Conservation (phyloP, 306 rosid species). For the Dalbergia cultrata region DNA sequence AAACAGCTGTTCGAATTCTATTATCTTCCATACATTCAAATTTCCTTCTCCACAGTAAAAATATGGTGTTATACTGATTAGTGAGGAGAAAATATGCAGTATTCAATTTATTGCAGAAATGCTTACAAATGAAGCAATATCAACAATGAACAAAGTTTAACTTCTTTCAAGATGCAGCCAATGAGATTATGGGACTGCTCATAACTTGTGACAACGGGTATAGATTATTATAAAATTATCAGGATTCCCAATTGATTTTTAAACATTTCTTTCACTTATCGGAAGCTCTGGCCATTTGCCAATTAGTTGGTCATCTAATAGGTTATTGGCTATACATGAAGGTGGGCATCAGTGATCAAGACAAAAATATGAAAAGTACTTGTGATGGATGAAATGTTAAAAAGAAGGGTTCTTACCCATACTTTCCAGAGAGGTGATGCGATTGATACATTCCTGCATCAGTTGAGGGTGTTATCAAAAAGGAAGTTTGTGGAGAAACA, state of each 20-base stretch:
- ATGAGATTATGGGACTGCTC: not conserved
- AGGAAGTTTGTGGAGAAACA: not conserved
- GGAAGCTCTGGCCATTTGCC: conserved; percentile 19
- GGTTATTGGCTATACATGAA: conserved; percentile 18
- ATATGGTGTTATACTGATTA: not conserved
- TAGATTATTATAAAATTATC: not conserved
- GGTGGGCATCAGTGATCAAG: not conserved
- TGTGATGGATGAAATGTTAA: conserved; percentile 14
- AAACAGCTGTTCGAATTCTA: conserved; percentile 9
- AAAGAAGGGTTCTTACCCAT: conserved; percentile 65
- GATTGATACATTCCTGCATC: conserved; percentile 94
- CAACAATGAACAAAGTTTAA: not conserved
- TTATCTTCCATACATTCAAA: not conserved
- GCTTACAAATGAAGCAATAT: not conserved
- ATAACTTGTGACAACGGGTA: not conserved
- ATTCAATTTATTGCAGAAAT: conserved; percentile 11
- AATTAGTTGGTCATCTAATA: conserved; percentile 30
- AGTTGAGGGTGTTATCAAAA: conserved; percentile 38
- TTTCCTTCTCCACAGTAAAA: conserved; percentile 5
- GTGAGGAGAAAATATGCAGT: not conserved
- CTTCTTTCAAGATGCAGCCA: conserved; percentile 10
- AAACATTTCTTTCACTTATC: conserved; percentile 28
- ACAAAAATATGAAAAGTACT: conserved; percentile 5
- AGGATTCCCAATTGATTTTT: not conserved
- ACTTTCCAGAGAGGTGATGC: conserved; percentile 81